Percentiles rank a stretch among this genome's conserved stretches.
phyloP scores from a whole-genome alignment of 1,284 basidiomycete genomes.

The Moesziomyces globuligerus region DNA sequence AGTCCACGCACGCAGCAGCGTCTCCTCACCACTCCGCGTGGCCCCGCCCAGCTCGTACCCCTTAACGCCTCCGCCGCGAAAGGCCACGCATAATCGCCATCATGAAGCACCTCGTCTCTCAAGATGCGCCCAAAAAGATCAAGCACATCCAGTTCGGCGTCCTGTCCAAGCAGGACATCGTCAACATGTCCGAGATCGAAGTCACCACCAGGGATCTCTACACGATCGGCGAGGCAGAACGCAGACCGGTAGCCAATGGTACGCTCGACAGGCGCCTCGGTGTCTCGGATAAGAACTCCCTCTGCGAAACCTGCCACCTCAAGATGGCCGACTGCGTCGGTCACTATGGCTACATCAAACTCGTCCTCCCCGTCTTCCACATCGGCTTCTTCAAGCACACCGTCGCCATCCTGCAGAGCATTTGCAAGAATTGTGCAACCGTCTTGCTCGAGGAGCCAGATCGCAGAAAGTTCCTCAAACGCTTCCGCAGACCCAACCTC shows the following conservation, averaged over 20 bases:
- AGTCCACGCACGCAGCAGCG: too few species aligned
- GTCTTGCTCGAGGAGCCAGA: constrained; percentile 91
- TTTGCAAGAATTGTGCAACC: constrained; percentile 82
- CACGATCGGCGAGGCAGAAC: constrained; percentile 55
- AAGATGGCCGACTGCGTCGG: constrained; percentile 94
- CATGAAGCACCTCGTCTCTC: constrained; percentile 65
- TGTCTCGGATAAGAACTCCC: constrained; percentile 90
- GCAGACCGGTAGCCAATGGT: constrained; percentile 61
- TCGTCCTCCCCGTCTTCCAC: constrained; percentile 93
- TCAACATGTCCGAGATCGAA: constrained; percentile 66
- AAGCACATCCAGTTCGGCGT: constrained; percentile 68
- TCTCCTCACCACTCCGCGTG: too few species aligned
- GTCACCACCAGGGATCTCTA: constrained; percentile 64
- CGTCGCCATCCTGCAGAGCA: constrained; percentile 88
- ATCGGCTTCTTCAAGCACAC: constrained; percentile 98
- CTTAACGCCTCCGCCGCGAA: constrained; percentile 15
- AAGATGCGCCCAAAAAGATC: constrained; percentile 67
- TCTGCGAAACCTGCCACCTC: constrained; percentile 94
- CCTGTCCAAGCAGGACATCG: constrained; percentile 66
- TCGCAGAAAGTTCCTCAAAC: constrained; percentile 82
- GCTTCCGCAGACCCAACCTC: constrained; percentile 87
- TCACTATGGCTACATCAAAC: constrained; percentile 80
- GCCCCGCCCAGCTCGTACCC: too few species aligned
- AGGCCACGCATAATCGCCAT: constrained; percentile 16
- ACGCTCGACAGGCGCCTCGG: constrained; percentile 71